These are phyloP conservation scores for Filobasidium wieringae DNA, from an alignment of 768 basidiomycete species.

Conservation along the genomic window DNA sequence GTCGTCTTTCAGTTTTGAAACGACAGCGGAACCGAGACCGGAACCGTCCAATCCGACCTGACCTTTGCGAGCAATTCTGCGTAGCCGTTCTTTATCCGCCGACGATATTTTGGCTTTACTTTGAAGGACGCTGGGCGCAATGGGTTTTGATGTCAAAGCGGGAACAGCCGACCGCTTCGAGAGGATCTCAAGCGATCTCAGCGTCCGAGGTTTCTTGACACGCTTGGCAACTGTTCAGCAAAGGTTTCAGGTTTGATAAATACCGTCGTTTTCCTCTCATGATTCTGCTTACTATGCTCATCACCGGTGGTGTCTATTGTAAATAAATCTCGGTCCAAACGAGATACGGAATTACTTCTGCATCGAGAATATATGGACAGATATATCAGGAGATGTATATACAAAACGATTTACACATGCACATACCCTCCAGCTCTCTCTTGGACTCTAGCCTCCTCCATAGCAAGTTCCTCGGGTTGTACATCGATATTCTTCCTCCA, in stretches of 20 bases:
- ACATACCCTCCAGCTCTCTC: conserved; percentile 67
- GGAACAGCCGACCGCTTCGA: conserved; percentile 77
- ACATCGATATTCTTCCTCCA: conserved; percentile 92
- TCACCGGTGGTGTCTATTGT: conserved; percentile 13
- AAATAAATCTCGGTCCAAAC: not conserved
- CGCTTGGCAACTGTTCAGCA: conserved; percentile 25
- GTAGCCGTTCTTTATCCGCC: conserved; percentile 62
- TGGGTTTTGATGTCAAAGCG: conserved; percentile 50
- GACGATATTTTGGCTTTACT: conserved; percentile 43
- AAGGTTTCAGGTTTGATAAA: not conserved
- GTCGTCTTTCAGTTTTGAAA: conserved; percentile 45
- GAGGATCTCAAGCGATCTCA: conserved; percentile 60
- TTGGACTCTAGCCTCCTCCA: conserved; percentile 68
- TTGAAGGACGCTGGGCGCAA: not conserved
- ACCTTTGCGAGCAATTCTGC: conserved; percentile 50
- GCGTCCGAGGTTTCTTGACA: conserved; percentile 30
- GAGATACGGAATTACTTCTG: too few relatives aligned
- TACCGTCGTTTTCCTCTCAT: not conserved
- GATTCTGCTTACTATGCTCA: not conserved
- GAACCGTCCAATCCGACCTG: conserved; percentile 14
- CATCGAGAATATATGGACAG: too few relatives aligned
- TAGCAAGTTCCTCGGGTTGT: conserved; percentile 58
- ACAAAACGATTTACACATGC: not conserved
- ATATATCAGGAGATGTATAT: not conserved
- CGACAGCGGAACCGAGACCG: conserved; percentile 11